A percentile compares a stretch with the other conserved stretches of the same genome.
These are phyloP conservation scores for Claviceps humidiphila DNA, from an alignment of 2,329 filamentous ascomycete species.

Conservation along the genomic window DNA sequence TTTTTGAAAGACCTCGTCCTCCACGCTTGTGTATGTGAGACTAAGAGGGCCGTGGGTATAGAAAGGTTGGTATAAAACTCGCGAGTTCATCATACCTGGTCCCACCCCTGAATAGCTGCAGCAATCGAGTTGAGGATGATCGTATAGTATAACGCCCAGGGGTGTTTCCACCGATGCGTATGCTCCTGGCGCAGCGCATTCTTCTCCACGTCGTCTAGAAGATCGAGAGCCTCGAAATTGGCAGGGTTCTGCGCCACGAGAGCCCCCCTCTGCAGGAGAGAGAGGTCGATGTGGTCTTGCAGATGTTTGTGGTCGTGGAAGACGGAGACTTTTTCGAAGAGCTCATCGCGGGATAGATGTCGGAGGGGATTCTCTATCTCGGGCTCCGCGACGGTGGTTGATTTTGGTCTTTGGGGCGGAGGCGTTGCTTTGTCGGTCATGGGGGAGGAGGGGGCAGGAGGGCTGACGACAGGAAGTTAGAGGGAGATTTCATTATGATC, in stretches of 20 bases:
- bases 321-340: constrained; percentile 38
- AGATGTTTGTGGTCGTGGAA: constrained; percentile 39
- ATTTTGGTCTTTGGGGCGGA: neutral
- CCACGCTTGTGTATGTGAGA: too few species aligned
- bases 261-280: constrained; percentile 26
- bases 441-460: neutral
- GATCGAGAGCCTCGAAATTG: constrained; percentile 18
- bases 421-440: neutral
- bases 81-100: constrained; percentile 19
- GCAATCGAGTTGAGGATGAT: constrained; percentile 38
- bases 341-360: constrained; percentile 35
- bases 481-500: too few species aligned
- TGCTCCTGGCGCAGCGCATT: constrained; percentile 29
- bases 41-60: too few species aligned
- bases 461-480: neutral
- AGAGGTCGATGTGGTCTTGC: constrained; percentile 25
- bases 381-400: constrained; percentile 11
- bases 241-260: constrained; percentile 23
- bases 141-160: constrained; percentile 35
- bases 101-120: constrained; percentile 38
- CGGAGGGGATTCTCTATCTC: constrained; percentile 34
- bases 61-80: too few species aligned
- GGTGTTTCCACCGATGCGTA: constrained; percentile 46
- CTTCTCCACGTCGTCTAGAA: constrained; percentile 23
- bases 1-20: too few species aligned